These are phyloP conservation scores for Nemania diffusa DNA, from an alignment of 2,329 filamentous ascomycete genomes.

Conservation along the genomic window DNA sequence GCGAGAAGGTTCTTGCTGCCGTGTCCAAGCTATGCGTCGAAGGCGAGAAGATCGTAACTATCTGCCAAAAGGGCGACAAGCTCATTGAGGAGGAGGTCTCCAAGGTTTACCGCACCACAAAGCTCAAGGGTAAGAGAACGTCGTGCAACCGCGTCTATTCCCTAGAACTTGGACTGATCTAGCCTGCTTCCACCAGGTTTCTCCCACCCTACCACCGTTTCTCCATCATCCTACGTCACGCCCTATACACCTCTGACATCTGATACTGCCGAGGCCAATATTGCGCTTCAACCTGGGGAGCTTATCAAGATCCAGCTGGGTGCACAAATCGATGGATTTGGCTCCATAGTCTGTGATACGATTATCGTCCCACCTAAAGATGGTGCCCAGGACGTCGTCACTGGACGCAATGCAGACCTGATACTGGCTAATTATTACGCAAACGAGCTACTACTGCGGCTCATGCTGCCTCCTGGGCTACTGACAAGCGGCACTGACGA, in stretches of 20 bases:
- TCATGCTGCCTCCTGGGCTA: constrained; percentile 91
- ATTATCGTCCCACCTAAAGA: constrained; percentile 76
- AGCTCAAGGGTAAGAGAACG: constrained; percentile 82
- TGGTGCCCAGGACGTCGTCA: constrained; percentile 71
- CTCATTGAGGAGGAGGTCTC: constrained; percentile 90
- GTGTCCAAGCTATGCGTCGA: constrained; percentile 80
- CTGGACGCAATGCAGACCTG: constrained; percentile 85
- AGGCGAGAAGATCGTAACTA: constrained; percentile 89
- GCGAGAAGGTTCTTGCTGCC: constrained; percentile 91
- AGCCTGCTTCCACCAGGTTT: constrained; percentile 67
- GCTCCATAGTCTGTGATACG: constrained; percentile 94
- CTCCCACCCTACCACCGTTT: constrained; percentile 93
- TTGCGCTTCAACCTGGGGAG: constrained; percentile 84
- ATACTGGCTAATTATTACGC: constrained; percentile 92
- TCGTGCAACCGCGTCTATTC: constrained; percentile 7
- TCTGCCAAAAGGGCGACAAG: constrained; percentile 96
- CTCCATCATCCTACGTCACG: constrained; percentile 92
- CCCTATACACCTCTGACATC: constrained; percentile 93
- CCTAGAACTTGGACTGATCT: constrained; percentile 37
- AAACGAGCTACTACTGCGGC: constrained; percentile 90
- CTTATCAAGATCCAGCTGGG: constrained; percentile 98
- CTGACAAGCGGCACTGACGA: constrained; percentile 86
- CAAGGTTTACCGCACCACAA: constrained; percentile 99
- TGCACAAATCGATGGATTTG: constrained; percentile 97
- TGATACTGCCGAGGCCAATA: constrained; percentile 84